phyloP scores from a whole-genome alignment of 345 rosid genomes.

The Populus ilicifolia region DNA sequence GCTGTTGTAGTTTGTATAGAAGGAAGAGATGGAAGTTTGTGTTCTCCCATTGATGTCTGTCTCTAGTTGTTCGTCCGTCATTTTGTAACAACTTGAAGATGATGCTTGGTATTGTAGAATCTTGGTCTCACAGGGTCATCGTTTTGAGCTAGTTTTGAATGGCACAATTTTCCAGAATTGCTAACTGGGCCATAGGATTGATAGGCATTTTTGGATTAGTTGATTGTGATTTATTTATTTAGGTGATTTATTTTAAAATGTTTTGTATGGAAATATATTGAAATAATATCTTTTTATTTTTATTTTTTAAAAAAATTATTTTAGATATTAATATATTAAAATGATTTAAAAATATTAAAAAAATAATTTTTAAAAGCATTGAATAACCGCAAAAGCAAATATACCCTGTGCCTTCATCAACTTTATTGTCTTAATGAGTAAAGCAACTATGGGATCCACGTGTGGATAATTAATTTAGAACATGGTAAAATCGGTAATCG shows the following conservation, averaged over 20 bases:
- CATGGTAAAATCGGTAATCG: not conserved
- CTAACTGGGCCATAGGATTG: not conserved
- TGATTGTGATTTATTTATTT: no score
- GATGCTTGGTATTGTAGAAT: slow-evolving; percentile 6
- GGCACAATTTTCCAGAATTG: not conserved
- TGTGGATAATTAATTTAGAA: not conserved
- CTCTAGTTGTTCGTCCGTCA: not conserved
- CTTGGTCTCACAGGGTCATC: not conserved
- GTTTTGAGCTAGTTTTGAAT: not conserved
- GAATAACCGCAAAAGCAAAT: no score
- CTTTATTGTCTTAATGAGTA: not conserved
- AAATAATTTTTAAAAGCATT: no score
- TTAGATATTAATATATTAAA: no score
- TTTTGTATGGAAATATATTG: no score
- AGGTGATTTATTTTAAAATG: no score
- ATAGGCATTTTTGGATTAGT: not conserved
- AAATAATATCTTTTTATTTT: no score
- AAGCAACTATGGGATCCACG: not conserved
- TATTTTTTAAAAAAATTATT: no score
- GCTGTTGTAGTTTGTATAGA: slow-evolving; percentile 2
- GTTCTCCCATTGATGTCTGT: not conserved
- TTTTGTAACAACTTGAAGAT: not conserved
- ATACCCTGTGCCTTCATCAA: not conserved
- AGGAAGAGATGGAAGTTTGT: slow-evolving; percentile 4
- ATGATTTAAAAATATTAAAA: no score